These are phyloP conservation scores for Gaeumannomyces sp. DNA, from an alignment of 2,329 filamentous ascomycete species.

Conservation along the genomic window DNA sequence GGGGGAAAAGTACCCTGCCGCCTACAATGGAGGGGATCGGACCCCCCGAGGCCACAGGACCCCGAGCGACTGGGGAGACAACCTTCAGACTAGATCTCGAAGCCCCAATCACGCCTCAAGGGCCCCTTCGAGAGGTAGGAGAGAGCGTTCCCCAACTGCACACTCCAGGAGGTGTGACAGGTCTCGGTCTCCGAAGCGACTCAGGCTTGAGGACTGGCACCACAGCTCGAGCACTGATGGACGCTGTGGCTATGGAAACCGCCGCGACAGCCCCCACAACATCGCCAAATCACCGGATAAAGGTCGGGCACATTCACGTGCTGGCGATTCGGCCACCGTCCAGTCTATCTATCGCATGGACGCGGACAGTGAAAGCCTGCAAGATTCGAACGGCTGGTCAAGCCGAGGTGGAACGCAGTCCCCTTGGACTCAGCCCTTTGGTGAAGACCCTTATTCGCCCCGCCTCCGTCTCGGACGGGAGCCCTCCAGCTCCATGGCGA, in stretches of 20 bases:
- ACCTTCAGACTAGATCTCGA: no score
- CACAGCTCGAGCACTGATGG: no score
- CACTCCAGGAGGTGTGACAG: neutral
- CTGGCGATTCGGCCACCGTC: no score
- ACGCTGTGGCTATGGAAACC: no score
- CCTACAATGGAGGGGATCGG: no score
- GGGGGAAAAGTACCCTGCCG: no score
- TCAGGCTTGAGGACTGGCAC: no score
- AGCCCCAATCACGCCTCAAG: no score
- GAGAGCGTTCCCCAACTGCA: neutral
- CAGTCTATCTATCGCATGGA: neutral
- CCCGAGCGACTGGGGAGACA: no score
- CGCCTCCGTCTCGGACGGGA: neutral
- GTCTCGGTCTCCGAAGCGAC: neutral
- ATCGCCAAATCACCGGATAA: no score
- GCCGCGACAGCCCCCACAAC: no score
- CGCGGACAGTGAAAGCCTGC: neutral
- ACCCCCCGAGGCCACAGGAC: no score
- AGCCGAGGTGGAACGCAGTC: neutral
- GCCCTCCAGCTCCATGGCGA: neutral
- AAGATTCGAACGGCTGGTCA: neutral
- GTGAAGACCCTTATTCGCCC: neutral
- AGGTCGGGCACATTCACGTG: neutral
- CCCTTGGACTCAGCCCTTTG: neutral
- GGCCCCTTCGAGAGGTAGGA: neutral